Conservation (phyloP, 2,329 filamentous ascomycete species). For the Talaromyces sp. region DNA sequence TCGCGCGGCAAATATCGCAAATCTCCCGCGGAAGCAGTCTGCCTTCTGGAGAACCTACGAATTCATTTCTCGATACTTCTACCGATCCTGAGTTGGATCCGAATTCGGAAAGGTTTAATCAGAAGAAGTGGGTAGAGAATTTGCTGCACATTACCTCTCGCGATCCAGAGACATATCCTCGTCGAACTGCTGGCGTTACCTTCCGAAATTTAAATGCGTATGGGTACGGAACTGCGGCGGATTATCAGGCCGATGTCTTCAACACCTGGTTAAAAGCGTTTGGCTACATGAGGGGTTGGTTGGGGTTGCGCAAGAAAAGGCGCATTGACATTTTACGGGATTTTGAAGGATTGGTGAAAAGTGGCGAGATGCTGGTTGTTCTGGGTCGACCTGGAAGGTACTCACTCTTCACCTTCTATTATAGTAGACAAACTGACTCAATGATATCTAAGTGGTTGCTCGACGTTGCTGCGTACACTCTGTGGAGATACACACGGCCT, state of each 20-base stretch:
- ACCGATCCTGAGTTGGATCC: conserved; percentile 39
- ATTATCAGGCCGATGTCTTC: conserved; percentile 43
- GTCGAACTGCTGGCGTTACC: conserved; percentile 36
- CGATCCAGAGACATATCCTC: conserved; percentile 31
- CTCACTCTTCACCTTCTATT: too few species aligned
- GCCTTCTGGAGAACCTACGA: conserved; percentile 18
- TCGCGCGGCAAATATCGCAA: conserved; percentile 15
- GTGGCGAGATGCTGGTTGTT: conserved; percentile 55
- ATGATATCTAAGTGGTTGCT: conserved; percentile 48
- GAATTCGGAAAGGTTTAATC: conserved; percentile 38
- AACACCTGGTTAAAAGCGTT: conserved; percentile 35
- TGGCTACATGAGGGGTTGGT: conserved; percentile 27
- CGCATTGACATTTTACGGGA: conserved; percentile 59
- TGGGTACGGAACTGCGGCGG: conserved; percentile 38
- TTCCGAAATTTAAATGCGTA: conserved; percentile 44
- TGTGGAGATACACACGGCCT: conserved; percentile 76
- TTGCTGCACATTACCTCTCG: conserved; percentile 30
- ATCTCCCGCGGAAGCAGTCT: conserved; percentile 10
- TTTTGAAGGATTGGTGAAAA: conserved; percentile 60
- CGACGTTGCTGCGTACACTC: conserved; percentile 76
- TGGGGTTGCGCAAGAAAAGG: conserved; percentile 33
- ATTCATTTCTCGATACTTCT: conserved; percentile 33
- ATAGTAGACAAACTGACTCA: background rate
- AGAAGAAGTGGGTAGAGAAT: conserved; percentile 43
- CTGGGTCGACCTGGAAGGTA: conserved; percentile 45